These are phyloP conservation scores for Paecilomyces variotii DNA, from an alignment of 2,329 filamentous ascomycete genomes.

Conservation along the genomic window DNA sequence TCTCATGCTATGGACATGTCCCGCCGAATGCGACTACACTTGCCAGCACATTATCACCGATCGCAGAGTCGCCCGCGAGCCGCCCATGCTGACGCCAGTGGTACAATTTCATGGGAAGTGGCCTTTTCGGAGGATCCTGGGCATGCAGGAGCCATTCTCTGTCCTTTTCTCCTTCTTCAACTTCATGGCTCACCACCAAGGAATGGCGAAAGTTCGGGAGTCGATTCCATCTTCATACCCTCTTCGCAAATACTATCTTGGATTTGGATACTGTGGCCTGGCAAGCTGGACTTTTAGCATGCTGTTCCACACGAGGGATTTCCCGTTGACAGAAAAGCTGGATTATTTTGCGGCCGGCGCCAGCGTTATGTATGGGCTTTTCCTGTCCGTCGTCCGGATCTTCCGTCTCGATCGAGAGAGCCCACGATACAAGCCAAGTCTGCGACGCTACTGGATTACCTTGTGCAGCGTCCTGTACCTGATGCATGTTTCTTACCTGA, in stretches of 20 bases:
- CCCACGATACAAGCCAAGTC: slow-evolving; percentile 39
- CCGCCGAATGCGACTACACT: slow-evolving; percentile 91
- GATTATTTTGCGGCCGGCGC: slow-evolving; percentile 95
- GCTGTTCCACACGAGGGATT: slow-evolving; percentile 89
- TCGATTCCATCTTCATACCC: slow-evolving; percentile 65
- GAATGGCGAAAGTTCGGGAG: slow-evolving; percentile 62
- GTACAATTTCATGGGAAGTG: slow-evolving; percentile 98
- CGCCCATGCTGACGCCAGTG: slow-evolving; percentile 57
- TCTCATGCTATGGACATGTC: slow-evolving; percentile 85
- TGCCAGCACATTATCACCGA: slow-evolving; percentile 90
- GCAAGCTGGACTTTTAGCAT: slow-evolving; percentile 81
- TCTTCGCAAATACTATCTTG: slow-evolving; percentile 70
- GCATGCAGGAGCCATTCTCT: slow-evolving; percentile 90
- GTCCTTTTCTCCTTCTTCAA: slow-evolving; percentile 92
- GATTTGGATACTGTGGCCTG: slow-evolving; percentile 72
- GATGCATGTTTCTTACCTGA: slow-evolving; percentile 74
- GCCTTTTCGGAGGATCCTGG: slow-evolving; percentile 85
- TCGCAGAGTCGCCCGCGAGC: slow-evolving; percentile 56
- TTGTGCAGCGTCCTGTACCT: slow-evolving; percentile 64
- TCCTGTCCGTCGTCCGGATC: slow-evolving; percentile 72
- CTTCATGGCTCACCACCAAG: slow-evolving; percentile 73
- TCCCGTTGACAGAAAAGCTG: slow-evolving; percentile 75
- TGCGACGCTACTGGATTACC: slow-evolving; percentile 67
- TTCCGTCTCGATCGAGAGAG: slow-evolving; percentile 65
- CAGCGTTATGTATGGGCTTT: slow-evolving; percentile 83